Conservation (phyloP, 2,329 filamentous ascomycete species). For the Fusarium verticillioides region DNA sequence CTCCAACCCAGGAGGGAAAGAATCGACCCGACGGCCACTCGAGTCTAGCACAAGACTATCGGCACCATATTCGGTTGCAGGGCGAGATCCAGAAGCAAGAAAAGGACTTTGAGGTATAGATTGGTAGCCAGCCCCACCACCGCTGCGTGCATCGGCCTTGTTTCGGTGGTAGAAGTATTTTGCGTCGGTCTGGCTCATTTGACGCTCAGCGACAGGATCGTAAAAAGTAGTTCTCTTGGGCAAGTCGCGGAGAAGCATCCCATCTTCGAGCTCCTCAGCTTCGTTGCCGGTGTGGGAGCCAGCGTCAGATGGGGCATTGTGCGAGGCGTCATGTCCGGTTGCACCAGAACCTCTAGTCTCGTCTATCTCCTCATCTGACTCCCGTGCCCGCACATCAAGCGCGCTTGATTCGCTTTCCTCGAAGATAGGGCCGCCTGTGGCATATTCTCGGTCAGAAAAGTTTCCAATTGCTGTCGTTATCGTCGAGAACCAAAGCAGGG, state of each 20-base stretch:
- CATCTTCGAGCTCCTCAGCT: conserved; percentile 57
- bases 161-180: conserved; percentile 96
- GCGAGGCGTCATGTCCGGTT: conserved; percentile 37
- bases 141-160: conserved; percentile 67
- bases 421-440: conserved; percentile 24
- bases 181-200: conserved; percentile 92
- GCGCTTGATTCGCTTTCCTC: conserved; percentile 40
- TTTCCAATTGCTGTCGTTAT: conserved; percentile 1
- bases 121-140: conserved; percentile 54
- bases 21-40: conserved; percentile 38
- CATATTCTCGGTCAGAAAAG: conserved; percentile 18
- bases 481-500: background rate
- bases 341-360: conserved; percentile 39
- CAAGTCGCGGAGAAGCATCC: conserved; percentile 70
- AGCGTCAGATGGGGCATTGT: conserved; percentile 36
- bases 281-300: conserved; percentile 39
- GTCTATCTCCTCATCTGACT: conserved; percentile 49
- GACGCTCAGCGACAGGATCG: conserved; percentile 92
- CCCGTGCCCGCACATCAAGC: conserved; percentile 43
- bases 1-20: conserved; percentile 54
- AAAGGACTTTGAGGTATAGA: conserved; percentile 60
- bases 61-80: conserved; percentile 51
- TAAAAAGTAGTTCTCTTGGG: conserved; percentile 86
- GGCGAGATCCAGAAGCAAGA: conserved; percentile 51
- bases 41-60: conserved; percentile 50